Base-by-base conservation (phyloP, 306 rosid genomes). In the Mucuna pruriens region DNA sequence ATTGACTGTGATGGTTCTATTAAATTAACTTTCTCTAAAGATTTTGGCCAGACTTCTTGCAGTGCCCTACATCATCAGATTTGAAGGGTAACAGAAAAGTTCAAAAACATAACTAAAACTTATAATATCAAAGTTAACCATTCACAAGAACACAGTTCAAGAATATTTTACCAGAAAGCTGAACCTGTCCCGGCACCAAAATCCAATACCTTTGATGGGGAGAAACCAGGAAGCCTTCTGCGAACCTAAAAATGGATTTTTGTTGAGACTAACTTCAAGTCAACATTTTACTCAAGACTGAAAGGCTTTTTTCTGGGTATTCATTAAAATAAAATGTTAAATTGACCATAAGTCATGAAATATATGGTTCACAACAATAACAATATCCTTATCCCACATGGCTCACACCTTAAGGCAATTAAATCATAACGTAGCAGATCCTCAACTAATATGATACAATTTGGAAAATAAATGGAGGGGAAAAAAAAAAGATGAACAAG, bases 181-280 rank as follows among this genome's bases (percentile, higher is more conserved):
- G 99, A 93, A 49, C 99, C 97, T 0, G 97, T 96, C 70, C 99
- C 98, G 19, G 97, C 94, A 58, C 99, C 99, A 75, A 96, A 96
- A 85, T 93, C 98, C 88, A 96, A 80, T 44, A 90, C 92, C 84
- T 68, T 87, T 40, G 90, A 66, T 2, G 98, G 99, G 79, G 92
- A 86, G 83, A 95, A 96, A 80, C 86, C 94, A 12, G 94, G 99
- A 66, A 96, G 84, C 86, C 99, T 90, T 84, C 87, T 88, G 40
- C 86, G 89, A 84, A 93, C 94, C 97, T 93, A 58, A 73, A 75
- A 20, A 73, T 55, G 16, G 67, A 40, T 36, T 55, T 58, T 23
- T 7, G 0, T 26, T 15, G 71, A 80, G 42, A 42, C 49, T 55
- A 29, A 74, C 33, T 74, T 23, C 39, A 77, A 22, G 39, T 7